phyloP scores from a whole-genome alignment of 805 yeast genomes.

The Maudiozyma serrabonitensis region DNA sequence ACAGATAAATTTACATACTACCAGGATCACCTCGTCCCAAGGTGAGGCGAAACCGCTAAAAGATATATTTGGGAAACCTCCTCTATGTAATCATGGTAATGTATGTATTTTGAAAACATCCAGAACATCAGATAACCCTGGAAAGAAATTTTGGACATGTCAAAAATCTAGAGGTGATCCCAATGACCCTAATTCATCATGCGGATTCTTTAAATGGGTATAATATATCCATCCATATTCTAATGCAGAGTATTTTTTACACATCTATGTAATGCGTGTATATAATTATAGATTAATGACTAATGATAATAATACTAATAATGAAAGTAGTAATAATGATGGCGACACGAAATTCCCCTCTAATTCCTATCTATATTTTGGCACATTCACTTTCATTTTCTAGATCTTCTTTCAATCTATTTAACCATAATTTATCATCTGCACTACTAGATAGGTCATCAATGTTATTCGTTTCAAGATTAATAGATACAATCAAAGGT shows the following conservation, averaged over 20 bases:
- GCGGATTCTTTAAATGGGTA: slow-evolving; percentile 49
- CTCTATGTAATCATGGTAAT: slow-evolving; percentile 40
- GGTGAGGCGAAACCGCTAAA: neutral
- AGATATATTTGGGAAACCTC: slow-evolving; percentile 28
- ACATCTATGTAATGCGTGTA: neutral
- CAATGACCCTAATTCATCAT: slow-evolving; percentile 29
- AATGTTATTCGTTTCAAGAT: slow-evolving; percentile 17
- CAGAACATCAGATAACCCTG: slow-evolving; percentile 34
- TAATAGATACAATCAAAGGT: slow-evolving; percentile 16
- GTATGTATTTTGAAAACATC: slow-evolving; percentile 40
- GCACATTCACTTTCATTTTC: slow-evolving; percentile 7
- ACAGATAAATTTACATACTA: neutral
- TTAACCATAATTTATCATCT: slow-evolving; percentile 23
- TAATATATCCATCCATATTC: slow-evolving; percentile 1
- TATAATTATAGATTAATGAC: neutral
- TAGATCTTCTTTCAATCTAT: slow-evolving; percentile 13
- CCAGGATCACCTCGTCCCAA: neutral
- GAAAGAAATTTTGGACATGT: slow-evolving; percentile 49
- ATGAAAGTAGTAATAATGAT: too few species aligned
- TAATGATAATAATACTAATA: neutral
- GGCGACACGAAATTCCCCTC: too few species aligned
- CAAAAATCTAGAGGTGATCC: slow-evolving; percentile 28
- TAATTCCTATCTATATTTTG: neutral
- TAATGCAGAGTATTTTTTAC: neutral
- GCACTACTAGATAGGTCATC: slow-evolving; percentile 18